A percentile compares a stretch with the other conserved stretches of the same genome.
phyloP scores from a whole-genome alignment of 2,329 filamentous ascomycete genomes.

The Fusarium succisae region DNA sequence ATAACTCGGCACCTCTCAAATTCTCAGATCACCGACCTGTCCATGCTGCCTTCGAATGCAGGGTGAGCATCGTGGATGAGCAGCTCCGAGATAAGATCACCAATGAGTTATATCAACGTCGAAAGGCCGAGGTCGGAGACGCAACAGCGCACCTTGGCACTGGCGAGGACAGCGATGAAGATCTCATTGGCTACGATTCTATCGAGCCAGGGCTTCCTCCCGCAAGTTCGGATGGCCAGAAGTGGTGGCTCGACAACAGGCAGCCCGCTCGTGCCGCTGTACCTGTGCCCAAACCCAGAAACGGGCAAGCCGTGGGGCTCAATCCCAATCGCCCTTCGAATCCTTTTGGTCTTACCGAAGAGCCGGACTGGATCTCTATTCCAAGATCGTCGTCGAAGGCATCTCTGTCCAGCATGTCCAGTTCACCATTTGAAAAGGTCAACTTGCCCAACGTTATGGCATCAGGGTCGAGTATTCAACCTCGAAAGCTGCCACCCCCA shows the following conservation, averaged over 20 bases:
- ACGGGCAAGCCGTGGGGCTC: constrained; percentile 65
- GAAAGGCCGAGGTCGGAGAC: constrained; percentile 72
- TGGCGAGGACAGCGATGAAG: constrained; percentile 73
- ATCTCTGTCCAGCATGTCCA: constrained; percentile 66
- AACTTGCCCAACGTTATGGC: constrained; percentile 58
- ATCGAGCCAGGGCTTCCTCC: constrained; percentile 80
- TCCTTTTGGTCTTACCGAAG: constrained; percentile 77
- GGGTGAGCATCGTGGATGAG: constrained; percentile 83
- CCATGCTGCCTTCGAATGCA: constrained; percentile 87
- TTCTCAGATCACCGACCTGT: constrained; percentile 98
- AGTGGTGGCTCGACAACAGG: constrained; percentile 76
- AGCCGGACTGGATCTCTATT: constrained; percentile 85
- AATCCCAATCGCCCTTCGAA: constrained; percentile 83
- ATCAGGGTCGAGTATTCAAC: constrained; percentile 55
- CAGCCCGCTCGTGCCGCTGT: constrained; percentile 80
- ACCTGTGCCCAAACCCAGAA: constrained; percentile 65
- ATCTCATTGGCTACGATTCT: constrained; percentile 81
- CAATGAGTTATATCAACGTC: constrained; percentile 76
- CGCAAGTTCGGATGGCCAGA: constrained; percentile 73
- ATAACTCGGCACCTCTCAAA: constrained; percentile 81
- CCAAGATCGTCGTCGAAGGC: constrained; percentile 63
- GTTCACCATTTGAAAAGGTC: constrained; percentile 68
- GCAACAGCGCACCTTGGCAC: constrained; percentile 64
- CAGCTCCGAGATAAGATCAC: constrained; percentile 75
- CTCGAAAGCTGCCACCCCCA: constrained; percentile 62